Evolutionary conservation across 2,329 filamentous ascomycete species (phyloP), one percentile per base, ranked within the genome.

Genomic region (Claviceps africana): DNA sequence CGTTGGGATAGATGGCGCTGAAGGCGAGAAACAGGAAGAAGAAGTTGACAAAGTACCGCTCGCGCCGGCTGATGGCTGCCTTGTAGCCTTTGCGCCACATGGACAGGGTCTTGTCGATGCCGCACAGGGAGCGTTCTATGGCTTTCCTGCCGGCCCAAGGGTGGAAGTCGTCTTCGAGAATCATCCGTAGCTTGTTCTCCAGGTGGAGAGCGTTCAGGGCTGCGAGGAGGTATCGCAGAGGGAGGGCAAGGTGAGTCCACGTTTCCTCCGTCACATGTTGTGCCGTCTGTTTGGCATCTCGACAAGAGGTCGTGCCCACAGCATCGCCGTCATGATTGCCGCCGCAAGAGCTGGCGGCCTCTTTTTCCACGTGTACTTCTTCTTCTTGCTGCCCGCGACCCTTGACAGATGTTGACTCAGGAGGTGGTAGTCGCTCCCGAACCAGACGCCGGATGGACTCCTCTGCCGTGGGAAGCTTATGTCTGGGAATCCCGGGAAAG

Each of bases 1-100:
- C 51, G 30, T 58, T 53, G 1, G 57, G 57, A 35, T 58, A 58
- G 45, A 53, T 43, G 21, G 54, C 56, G 44, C 54, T 56, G 44
- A 55, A 55, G 33, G 52, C 53, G 30, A 58, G 57, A 40, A 58
- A 53, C 15, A 54, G 17, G 52, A 58, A 56, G 57, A 58, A 55
- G 43, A 56, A 10, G 47, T 56, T 56, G 52, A 55, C 56, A 22
- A 53, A 43, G 43, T 31, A 31, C 31, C 56, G 51, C 51, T 58
- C 57, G 1, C 45, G 30, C 19, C 48, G 51, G 31, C 54, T 53
- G 6, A 56, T 55, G 10, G 56, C 53, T 21, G 48, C 47, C n/a
- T 43, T 25, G 51, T 55, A 58, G 33, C 57, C 54, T 25, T 53
- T 44, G 19, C 57, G 53, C 54, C 56, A 58, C 53, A 58, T 57